Base-by-base conservation (phyloP, 495 filamentous ascomycete species). In the Penicillium robsamsonii region DNA sequence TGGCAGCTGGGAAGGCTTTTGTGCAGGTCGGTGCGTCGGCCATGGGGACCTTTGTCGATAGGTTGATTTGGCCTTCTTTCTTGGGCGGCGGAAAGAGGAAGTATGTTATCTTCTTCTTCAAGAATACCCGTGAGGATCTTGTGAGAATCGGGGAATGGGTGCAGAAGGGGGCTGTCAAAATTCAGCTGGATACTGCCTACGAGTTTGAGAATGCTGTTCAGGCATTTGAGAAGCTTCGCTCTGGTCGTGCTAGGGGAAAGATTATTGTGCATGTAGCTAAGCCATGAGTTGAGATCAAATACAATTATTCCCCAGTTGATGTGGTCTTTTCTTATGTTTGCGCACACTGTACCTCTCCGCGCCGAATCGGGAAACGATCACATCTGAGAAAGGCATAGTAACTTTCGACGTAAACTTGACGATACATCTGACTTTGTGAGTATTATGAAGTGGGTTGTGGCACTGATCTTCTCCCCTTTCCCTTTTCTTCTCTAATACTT, bases 51-150 rank as follows among this genome's bases (percentile, higher is more conserved):
- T 61, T 68, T 54, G 62, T 55, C 8, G 56, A 50, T 33, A 56
- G 68, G 10, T 53, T 75, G 48, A 25, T 85, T 1, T 45, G 72
- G 56, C 87, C 87, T 4, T 61, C 70, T 0, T 76, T 82, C 41
- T 59, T 91, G 10, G 87, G 88, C 10, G 88, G 87, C 13, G 83
- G 84, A 12, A 82, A 82, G 68, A 71, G 82, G 52, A 75, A 72
- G 50, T 83, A 75, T 58, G 63, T 76, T 37, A 59, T 79, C 27
- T 65, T 82, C 4, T 51, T 72, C 31, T 65, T 70, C 18, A 70
- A 75, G 52, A 72, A 68, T 29, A 71, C 65, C 0, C 57, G 63
- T 17, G 75, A 81, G 15, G 71, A 87, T 48, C 71, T 85, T 13
- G 71, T 64, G 9, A 66, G 80, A 61, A 74, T 91, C 55, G 84